Evolutionary conservation across 2,329 filamentous ascomycete genomes (phyloP).

Genomic region (Monilinia fructigena): DNA sequence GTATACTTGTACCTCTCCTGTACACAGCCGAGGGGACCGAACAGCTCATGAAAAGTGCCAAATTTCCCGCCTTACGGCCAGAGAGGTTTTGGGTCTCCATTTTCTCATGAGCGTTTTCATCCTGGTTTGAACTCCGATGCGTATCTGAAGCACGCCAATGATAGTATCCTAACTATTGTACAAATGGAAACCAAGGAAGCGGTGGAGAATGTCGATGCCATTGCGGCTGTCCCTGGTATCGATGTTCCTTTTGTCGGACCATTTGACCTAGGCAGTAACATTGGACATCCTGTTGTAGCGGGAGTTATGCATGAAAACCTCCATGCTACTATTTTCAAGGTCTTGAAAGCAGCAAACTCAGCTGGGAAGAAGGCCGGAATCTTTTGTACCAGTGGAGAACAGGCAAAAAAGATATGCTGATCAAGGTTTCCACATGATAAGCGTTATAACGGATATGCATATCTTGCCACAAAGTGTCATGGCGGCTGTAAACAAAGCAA

Average conservation of each 20-base stretch:
- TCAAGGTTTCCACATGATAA: conserved; percentile 62
- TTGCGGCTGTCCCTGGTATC: conserved; percentile 58
- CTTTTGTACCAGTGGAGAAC: conserved; percentile 55
- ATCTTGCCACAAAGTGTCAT: conserved; percentile 49
- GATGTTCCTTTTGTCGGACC: conserved; percentile 66
- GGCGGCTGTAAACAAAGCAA: conserved; percentile 49
- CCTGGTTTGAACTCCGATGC: conserved; percentile 51
- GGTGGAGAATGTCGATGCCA: conserved; percentile 58
- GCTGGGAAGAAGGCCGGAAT: conserved; percentile 67
- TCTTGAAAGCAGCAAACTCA: conserved; percentile 56
- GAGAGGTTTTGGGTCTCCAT: conserved; percentile 57
- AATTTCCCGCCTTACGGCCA: conserved; percentile 57
- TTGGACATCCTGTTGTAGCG: conserved; percentile 60
- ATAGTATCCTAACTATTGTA: conserved; percentile 60
- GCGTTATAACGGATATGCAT: conserved; percentile 56
- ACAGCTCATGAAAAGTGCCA: conserved; percentile 51
- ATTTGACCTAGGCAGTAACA: conserved; percentile 63
- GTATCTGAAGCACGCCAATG: conserved; percentile 57
- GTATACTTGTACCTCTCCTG: conserved; percentile 55
- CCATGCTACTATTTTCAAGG: conserved; percentile 56
- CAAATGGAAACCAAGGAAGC: conserved; percentile 68
- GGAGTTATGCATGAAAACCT: conserved; percentile 59
- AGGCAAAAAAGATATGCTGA: conserved; percentile 55
- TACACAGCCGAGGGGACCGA: conserved; percentile 54
- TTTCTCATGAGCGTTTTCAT: conserved; percentile 51